Evolutionary conservation across 164 flowering plant genomes (phyloP).

Genomic region (Echeveria elegans): DNA sequence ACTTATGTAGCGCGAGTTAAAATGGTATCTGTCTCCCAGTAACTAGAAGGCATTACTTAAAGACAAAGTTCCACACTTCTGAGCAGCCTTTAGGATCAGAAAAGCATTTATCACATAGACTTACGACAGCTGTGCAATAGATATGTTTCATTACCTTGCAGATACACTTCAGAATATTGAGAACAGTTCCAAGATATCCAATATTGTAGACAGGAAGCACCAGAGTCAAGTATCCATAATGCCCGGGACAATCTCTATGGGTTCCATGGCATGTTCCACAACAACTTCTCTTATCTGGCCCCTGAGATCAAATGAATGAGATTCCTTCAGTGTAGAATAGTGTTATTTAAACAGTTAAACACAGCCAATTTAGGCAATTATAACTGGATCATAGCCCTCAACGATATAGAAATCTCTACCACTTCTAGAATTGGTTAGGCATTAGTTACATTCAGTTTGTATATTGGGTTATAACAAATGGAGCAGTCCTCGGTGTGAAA

Average conservation of each 20-base stretch:
- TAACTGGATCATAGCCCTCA: not conserved
- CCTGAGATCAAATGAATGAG: slow-evolving; percentile 26
- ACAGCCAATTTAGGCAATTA: not conserved
- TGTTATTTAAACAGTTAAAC: not conserved
- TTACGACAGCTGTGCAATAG: not conserved
- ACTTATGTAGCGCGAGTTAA: not conserved
- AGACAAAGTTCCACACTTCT: not conserved
- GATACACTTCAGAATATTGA: slow-evolving; percentile 72
- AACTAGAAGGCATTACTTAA: not conserved
- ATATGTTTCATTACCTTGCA: slow-evolving; percentile 59
- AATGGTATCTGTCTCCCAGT: too few relatives aligned
- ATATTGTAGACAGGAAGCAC: slow-evolving; percentile 66
- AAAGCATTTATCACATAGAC: not conserved
- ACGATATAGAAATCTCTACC: too few relatives aligned
- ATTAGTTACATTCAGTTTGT: too few relatives aligned
- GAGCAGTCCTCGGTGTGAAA: too few relatives aligned
- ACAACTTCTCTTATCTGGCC: slow-evolving; percentile 47
- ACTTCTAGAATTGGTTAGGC: too few relatives aligned
- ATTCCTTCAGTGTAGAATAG: not conserved
- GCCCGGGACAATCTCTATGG: slow-evolving; percentile 67
- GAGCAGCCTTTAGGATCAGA: not conserved
- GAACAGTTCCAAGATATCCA: slow-evolving; percentile 49
- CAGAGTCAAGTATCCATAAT: slow-evolving; percentile 65
- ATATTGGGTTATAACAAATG: too few relatives aligned
- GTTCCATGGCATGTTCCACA: slow-evolving; percentile 66